Evolutionary conservation across 495 filamentous ascomycete genomes (phyloP).

Genomic region (Xylaria curta): DNA sequence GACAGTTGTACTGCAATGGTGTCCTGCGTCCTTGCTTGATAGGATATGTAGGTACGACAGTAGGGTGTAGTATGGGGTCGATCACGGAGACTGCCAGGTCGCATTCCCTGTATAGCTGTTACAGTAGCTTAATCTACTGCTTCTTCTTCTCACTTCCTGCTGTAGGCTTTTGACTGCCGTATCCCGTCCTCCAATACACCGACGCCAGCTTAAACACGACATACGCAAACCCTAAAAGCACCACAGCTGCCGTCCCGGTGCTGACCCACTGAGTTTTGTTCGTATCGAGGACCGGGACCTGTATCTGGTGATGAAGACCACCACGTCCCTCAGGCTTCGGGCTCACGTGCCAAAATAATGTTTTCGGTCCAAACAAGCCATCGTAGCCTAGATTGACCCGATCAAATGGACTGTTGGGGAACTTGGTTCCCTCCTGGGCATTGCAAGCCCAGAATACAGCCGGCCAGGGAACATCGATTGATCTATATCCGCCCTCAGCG

Average conservation of each 20-base stretch:
- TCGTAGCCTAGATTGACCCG: slow-evolving; percentile 85
- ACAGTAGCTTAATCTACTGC: slow-evolving; percentile 22
- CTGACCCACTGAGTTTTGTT: slow-evolving; percentile 66
- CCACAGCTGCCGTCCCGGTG: slow-evolving; percentile 70
- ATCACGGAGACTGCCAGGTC: not conserved
- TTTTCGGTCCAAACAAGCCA: slow-evolving; percentile 76
- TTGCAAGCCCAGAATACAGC: slow-evolving; percentile 93
- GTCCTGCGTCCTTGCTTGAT: not conserved
- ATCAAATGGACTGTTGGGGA: slow-evolving; percentile 86
- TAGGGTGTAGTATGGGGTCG: not conserved
- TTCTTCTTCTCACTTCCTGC: slow-evolving; percentile 37
- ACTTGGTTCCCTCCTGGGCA: slow-evolving; percentile 72
- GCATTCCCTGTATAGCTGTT: not conserved
- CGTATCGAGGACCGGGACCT: slow-evolving; percentile 78
- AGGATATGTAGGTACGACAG: not conserved
- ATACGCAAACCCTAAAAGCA: slow-evolving; percentile 77
- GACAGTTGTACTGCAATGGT: not conserved
- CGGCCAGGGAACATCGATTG: slow-evolving; percentile 69
- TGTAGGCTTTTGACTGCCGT: slow-evolving; percentile 27
- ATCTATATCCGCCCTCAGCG: slow-evolving; percentile 55
- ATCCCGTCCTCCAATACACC: slow-evolving; percentile 44
- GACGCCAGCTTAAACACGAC: slow-evolving; percentile 69
- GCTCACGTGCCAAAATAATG: slow-evolving; percentile 85
- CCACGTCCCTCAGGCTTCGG: slow-evolving; percentile 54
- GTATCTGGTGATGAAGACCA: slow-evolving; percentile 63